phyloP scores from a whole-genome alignment of 148 eudicot genomes.

The Arctostaphylos glauca region DNA sequence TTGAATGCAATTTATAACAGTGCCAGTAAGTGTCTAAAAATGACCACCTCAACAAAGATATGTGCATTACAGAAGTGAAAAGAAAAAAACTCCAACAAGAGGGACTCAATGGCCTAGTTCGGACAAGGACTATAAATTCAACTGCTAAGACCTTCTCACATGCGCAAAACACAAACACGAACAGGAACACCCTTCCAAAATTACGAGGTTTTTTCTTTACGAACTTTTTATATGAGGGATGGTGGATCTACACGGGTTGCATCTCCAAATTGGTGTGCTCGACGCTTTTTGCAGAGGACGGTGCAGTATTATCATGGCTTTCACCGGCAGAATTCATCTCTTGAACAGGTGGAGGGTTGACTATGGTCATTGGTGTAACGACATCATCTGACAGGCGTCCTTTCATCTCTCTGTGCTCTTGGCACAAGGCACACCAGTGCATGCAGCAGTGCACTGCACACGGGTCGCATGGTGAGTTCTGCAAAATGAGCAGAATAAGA shows the following conservation, averaged over 20 bases:
- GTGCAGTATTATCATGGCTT: constrained; percentile 32
- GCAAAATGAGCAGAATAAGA: constrained; percentile 21
- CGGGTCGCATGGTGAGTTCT: constrained; percentile 94
- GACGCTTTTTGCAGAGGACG: constrained; percentile 40
- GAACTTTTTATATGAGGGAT: background rate
- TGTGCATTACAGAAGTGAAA: background rate
- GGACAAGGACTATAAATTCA: background rate
- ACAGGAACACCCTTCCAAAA: background rate
- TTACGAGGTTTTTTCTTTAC: background rate
- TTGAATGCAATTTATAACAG: background rate
- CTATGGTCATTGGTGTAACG: constrained; percentile 53
- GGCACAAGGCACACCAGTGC: constrained; percentile 99
- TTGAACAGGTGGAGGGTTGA: constrained; percentile 82
- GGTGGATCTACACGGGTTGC: constrained; percentile 55
- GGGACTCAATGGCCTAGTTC: background rate
- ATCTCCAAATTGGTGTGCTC: constrained; percentile 62
- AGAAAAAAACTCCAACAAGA: background rate
- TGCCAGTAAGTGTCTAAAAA: background rate
- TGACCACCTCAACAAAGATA: background rate
- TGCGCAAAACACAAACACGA: background rate
- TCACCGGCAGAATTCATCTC: constrained; percentile 60
- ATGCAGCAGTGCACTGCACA: constrained; percentile 90
- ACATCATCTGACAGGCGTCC: constrained; percentile 65
- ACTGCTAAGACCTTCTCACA: background rate
- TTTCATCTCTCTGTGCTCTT: constrained; percentile 97